Evolutionary conservation across 176 grass and related monocot genomes (phyloP), one percentile per base, ranked within the genome.

Genomic region (Lolium rigidum): DNA sequence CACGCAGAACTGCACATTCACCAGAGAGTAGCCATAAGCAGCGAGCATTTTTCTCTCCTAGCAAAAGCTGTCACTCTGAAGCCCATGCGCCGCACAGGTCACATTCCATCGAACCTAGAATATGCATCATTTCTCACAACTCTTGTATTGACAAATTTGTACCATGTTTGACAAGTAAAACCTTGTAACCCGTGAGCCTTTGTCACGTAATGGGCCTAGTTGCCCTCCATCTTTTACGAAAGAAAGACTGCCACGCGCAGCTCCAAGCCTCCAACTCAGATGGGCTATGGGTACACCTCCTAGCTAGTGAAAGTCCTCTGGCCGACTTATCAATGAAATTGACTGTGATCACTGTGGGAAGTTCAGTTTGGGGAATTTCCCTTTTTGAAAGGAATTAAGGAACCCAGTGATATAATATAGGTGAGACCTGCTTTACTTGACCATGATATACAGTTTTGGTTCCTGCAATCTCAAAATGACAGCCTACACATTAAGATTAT

Each of bases 61-160:
- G 6, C 25, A 64, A 71, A 75, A 64, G 43, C 10, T 84, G 71
- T 26, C 70, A 59, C 59, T 77, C 24, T 48, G 62, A 70, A 52
- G 17, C 37, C 46, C 39, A 43, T 75, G 21, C 21, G 41, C 41
- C 6, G 10, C 3, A 35, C 54, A 37, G 7, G 56, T 63, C 74
- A 4, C 9, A n/a, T 74, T 79, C 87, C 87, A 83, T 22, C 71
- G 86, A 58, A 88, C 74, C 52, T 67, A 56, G 70, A 50, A 70
- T 39, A 37, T 39, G 62, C 62, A 78, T 70, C 38, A 61, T 78
- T 69, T 28, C 62, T 78, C 41, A 59, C 51, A 70, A 51, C 54
- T 78, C 72, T 10, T 13, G 37, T 50, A 52, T 20, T 24, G 51
- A 51, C 80, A 49, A 52, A 39, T 15, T 16, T 11, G 64, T 63